Base-by-base conservation (phyloP, 768 basidiomycete genomes). In the Suillus decipiens region DNA sequence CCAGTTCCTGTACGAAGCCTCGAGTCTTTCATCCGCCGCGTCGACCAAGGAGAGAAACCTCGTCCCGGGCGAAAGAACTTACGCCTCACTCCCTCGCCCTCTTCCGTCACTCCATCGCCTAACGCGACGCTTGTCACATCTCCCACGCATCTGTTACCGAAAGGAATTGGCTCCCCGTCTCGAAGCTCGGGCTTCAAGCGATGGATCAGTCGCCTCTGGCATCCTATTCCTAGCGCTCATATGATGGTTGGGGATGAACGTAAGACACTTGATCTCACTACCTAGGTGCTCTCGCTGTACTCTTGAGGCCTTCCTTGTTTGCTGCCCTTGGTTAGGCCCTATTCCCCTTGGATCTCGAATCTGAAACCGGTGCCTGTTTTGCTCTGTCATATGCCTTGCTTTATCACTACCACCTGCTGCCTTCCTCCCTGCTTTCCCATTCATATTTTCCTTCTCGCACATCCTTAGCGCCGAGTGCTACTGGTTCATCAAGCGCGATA, bases 151-250 rank as follows among this genome's bases (percentile, higher is more conserved):
- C 15, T 14, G 4, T 61, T 59, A 31, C 50, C 59, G 5, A 61
- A 39, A 33, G 60, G 33, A 51, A 24, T 19, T 34, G 15, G 34
- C 15, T 56, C 51, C 11, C 51, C 54, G 22, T 60, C 60, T 19
- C 47, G 24, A 31, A 59, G 37, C 14, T 39, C 22, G 22, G 50
- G 45, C 19, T 60, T 63, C 31, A 61, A 48, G 62, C 47, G 59
- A 17, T 64, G 61, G 63, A 36, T 64, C 22, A 37, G 15, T 36
- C 63, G 60, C n/a, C 31, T 62, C 22, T 42, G 61, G 61, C 39
- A 54, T 36, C 63, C 63, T 10, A 33, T 64, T 34, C 63, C 63
- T 33, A 36, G 28, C 31, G 61, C 54, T 10, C 36, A 47, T 41
- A 47, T 24, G 11, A 42, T 63, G 28, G 34, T 55, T 28, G 63